A percentile compares a stretch with the other conserved stretches of the same genome.
phyloP scores from a whole-genome alignment of 345 rosid genomes.

The Viola odorata region DNA sequence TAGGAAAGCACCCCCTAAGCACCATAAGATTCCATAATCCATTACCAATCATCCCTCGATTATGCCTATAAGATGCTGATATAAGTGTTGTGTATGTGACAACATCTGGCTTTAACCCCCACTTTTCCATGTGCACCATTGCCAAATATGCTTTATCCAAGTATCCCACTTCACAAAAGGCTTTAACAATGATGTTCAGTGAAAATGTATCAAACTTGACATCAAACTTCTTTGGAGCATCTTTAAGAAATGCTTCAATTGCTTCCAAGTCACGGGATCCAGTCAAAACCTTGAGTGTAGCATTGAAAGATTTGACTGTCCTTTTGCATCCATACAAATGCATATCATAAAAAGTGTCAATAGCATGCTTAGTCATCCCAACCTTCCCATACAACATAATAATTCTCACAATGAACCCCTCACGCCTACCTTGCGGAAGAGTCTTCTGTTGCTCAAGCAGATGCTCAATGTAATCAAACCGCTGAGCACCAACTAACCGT shows the following conservation, averaged over 20 bases:
- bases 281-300: conserved; percentile 52
- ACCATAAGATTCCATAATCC: conserved; percentile 85
- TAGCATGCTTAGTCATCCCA: conserved; percentile 65
- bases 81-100: conserved; percentile 67
- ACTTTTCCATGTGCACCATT: conserved; percentile 53
- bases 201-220: conserved; percentile 49
- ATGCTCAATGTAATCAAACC: conserved; percentile 63
- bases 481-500: conserved; percentile 61
- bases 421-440: conserved; percentile 76
- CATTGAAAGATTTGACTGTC: conserved; percentile 74
- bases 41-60: conserved; percentile 49
- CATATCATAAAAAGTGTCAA: conserved; percentile 56
- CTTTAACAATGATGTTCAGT: conserved; percentile 52
- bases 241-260: conserved; percentile 37
- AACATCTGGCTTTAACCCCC: conserved; percentile 62
- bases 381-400: conserved; percentile 78
- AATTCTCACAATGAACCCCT: conserved; percentile 74
- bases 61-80: conserved; percentile 53
- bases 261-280: conserved; percentile 43
- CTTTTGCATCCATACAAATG: conserved; percentile 55
- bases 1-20: conserved; percentile 64
- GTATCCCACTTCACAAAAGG: conserved; percentile 49
- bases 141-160: conserved; percentile 47
- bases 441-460: conserved; percentile 83
- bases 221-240: conserved; percentile 35